Evolutionary conservation across 192 early-diverging fungal species (phyloP), one percentile per base, ranked within the genome.

Genomic region (Rhizoclosmatium globosum): DNA sequence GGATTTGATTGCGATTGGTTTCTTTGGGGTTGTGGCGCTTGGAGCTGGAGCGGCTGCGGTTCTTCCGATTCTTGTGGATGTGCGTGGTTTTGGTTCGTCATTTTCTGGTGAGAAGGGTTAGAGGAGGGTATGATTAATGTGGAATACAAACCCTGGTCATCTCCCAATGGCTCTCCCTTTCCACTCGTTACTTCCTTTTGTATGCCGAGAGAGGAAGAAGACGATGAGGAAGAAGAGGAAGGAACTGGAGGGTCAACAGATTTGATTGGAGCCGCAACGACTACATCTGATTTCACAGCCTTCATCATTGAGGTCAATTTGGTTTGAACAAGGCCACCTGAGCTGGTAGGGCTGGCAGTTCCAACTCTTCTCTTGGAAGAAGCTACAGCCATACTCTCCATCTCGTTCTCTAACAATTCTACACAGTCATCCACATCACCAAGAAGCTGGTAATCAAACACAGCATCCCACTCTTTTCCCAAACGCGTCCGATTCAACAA

Each of bases 371-470:
- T 15, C 7, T 23, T 17, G 9, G 39, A 43, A 11, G 15, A 2
- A 19, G 43, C 9, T 9, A 68, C 3, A 4, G 67, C 45, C 38
- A 1, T 53, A 6, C 21, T 66, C 57, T 60, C 39, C 13, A 82
- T 46, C 68, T 75, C 81, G 15, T n/a, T 48, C 45, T 82, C 72
- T 3, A 87, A 23, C 31, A 62, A 41, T 2, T 76, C 50, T 4
- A 84, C 81, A 21, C 79, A 81, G 21, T 87, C 89, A 79, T 96
- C 95, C 3, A 89, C 85, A 44, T 90, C 87, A 31, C 91, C 93
- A 60, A 92, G 64, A 6, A 96, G 75, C 79, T 92, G 86, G 77
- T 92, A 92, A 82, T 96, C 95, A 90, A 96, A 93, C 15, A 95
- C 82, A 2, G 81, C 83, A 44, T 89, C 92, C 94, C 94, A 95